phyloP scores from a whole-genome alignment of 768 basidiomycete genomes.

The Rhodotorula sphaerocarpa region DNA sequence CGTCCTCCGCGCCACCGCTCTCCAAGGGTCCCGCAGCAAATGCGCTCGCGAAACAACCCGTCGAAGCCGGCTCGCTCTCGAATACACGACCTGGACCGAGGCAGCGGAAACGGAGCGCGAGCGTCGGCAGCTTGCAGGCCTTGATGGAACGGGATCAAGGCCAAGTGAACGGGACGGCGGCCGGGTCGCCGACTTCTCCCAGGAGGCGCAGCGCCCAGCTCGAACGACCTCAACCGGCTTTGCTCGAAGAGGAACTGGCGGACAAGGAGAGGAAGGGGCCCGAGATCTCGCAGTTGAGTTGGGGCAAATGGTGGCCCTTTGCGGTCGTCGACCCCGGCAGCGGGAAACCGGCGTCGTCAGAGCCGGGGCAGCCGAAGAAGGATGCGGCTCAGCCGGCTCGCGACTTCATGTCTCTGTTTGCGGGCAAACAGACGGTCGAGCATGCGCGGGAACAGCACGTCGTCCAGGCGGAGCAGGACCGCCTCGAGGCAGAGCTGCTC shows the following conservation, averaged over 20 bases:
- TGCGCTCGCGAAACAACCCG: not conserved
- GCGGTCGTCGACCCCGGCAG: slow-evolving; percentile 22
- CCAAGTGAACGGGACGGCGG: not conserved
- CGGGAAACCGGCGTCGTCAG: too few species aligned
- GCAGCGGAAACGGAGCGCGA: not conserved
- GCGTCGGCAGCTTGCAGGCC: slow-evolving; percentile 4
- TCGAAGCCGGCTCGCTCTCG: too few species aligned
- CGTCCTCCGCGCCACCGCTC: not conserved
- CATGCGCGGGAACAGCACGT: not conserved
- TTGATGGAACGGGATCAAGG: not conserved
- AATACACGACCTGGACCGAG: too few species aligned
- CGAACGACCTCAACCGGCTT: not conserved
- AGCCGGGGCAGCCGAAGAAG: too few species aligned
- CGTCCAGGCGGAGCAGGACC: not conserved
- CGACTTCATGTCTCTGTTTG: slow-evolving; percentile 16
- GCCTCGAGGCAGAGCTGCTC: slow-evolving; percentile 13
- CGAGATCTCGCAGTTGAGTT: slow-evolving; percentile 8
- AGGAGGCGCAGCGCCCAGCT: not conserved
- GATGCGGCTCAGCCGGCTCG: not conserved
- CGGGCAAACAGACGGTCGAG: slow-evolving; percentile 11
- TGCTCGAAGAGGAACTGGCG: too few species aligned
- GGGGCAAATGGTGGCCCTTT: slow-evolving; percentile 35
- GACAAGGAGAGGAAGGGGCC: not conserved
- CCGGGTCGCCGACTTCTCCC: not conserved
- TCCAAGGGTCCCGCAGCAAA: not conserved